phyloP scores from a whole-genome alignment of 768 basidiomycete genomes.

The Lepiota brunneoincarnata region DNA sequence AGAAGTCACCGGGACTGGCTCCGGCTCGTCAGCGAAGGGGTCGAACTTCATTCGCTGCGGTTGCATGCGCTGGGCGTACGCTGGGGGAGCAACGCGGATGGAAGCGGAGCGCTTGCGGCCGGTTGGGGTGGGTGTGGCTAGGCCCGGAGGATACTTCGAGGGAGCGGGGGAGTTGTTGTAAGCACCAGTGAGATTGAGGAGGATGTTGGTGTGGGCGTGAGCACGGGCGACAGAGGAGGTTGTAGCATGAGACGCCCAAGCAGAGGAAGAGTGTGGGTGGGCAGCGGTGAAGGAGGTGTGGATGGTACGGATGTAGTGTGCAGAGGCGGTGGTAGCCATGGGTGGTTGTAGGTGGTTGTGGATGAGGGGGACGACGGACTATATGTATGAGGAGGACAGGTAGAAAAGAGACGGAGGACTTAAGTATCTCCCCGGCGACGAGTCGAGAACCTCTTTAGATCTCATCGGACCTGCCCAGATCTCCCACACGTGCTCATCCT shows the following conservation, averaged over 20 bases:
- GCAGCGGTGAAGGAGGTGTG: constrained; percentile 35
- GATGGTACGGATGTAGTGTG: constrained; percentile 40
- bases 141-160: constrained; percentile 6
- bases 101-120: constrained; percentile 17
- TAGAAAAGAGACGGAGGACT: background rate
- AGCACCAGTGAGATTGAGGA: constrained; percentile 20
- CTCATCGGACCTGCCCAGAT: no score
- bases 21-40: constrained; percentile 32
- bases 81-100: constrained; percentile 20
- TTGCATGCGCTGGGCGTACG: constrained; percentile 5
- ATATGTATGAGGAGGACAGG: background rate
- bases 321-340: constrained; percentile 22
- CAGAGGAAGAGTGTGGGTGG: constrained; percentile 19
- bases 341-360: background rate
- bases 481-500: background rate
- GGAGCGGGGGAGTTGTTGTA: background rate
- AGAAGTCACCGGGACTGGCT: constrained; percentile 1
- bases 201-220: constrained; percentile 18
- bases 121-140: constrained; percentile 1
- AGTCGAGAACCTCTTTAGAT: background rate
- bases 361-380: background rate
- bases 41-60: constrained; percentile 28
- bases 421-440: constrained; percentile 2
- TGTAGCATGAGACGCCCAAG: constrained; percentile 22
- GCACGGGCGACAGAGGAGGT: constrained; percentile 15